phyloP scores from a whole-genome alignment of 371 early-diverging fungal species.

The Mortierella polycephala region DNA sequence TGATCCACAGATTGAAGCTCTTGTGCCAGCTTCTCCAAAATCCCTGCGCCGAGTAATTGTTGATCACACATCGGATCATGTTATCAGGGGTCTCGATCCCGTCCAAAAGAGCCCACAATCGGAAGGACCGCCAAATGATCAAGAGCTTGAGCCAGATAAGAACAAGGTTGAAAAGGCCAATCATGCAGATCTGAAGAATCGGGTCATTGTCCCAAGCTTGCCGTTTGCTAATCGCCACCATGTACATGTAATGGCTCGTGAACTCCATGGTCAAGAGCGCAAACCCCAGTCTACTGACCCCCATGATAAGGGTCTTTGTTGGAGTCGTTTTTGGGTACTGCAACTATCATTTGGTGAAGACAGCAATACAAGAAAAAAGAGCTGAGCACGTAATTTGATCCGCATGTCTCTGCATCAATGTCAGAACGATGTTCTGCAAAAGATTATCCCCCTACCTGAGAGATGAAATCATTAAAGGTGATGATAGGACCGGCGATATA shows the following conservation, averaged over 20 bases:
- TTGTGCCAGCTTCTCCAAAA: constrained; percentile 97
- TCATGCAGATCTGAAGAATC: constrained; percentile 79
- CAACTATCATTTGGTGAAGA: constrained; percentile 45
- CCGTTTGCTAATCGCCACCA: constrained; percentile 87
- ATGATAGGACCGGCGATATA: constrained; percentile 96
- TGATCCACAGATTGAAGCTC: constrained; percentile 88
- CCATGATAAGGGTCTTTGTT: constrained; percentile 48
- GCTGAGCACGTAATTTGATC: no score
- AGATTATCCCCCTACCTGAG: constrained; percentile 68
- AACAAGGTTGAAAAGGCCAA: constrained; percentile 86
- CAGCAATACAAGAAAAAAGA: no score
- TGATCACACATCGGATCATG: constrained; percentile 93
- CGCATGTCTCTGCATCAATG: background rate
- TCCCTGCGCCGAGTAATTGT: constrained; percentile 88
- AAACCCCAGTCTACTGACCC: constrained; percentile 61
- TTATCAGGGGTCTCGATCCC: constrained; percentile 91
- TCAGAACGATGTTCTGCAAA: background rate
- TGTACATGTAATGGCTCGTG: constrained; percentile 82
- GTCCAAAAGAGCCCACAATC: constrained; percentile 92
- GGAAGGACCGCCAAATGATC: constrained; percentile 95
- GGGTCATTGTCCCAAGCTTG: constrained; percentile 81
- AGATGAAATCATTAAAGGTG: constrained; percentile 90
- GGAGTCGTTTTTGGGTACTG: constrained; percentile 63
- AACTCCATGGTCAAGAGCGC: constrained; percentile 82
- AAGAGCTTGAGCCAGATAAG: constrained; percentile 93